Base-by-base conservation (phyloP, 805 yeast genomes). In the Nematodospora valgi region DNA sequence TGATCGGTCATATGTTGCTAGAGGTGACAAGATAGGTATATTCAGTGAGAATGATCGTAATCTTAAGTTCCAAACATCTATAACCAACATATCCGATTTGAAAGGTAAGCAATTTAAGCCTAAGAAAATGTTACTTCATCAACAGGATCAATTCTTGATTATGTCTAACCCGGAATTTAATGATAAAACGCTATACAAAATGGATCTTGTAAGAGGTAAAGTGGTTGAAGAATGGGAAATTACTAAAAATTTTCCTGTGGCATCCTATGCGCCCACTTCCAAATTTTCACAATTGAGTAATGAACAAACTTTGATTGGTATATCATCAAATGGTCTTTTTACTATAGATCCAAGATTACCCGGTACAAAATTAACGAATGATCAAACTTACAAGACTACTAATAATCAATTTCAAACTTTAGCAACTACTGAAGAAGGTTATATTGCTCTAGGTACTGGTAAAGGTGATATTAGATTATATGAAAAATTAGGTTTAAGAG, bases 181-280 rank as follows among this genome's bases (percentile, higher is more conserved):
- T 15, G 52, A 52, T 11, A 61, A 68, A 27, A 69, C 64, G 20
- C 54, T 88, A 31, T 85, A 72, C 60, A 74, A 77, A 46, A 74
- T 87, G 87, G 96, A 88, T 61, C 58, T 88, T 32, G 83, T 76
- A 51, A 71, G 78, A 38, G 96, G 96, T 10, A 68, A 80, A 50
- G 72, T 88, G 35, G 82, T 88, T n/a, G 96, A 88, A 53, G 93
- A 86, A 52, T 88, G 95, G 93, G 62, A 71, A 23, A 68, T 83
- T 14, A 49, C 54, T 15, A 68, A 66, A 17, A 72, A 72, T 34
- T 43, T 69, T 6, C 67, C 78, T 13, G 65, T 80, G 19, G 74
- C 72, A 12, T 68, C 73, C 20, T 80, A 78, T 54, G 83, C 82
- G 2, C 89, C 95, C 4, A 68, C 77, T n/a, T 58, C 71, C 33